Conservation (phyloP, 2,329 filamentous ascomycete species). For the Teratosphaeria gauchensis region DNA sequence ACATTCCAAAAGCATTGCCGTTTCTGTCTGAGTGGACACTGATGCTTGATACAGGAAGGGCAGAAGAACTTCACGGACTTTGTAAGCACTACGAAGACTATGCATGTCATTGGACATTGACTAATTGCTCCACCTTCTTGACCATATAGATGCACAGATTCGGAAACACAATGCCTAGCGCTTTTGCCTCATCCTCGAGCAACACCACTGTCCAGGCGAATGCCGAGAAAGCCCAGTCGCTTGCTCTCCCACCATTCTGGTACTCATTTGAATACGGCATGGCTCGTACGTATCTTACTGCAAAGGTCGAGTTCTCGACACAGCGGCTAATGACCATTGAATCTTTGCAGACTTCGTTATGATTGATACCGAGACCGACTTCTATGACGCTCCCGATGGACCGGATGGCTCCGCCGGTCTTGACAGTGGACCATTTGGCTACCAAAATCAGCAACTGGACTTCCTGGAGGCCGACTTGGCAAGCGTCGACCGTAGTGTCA, state of each 20-base stretch:
- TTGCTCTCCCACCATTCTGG: conserved; percentile 48
- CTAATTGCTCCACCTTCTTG: conserved; percentile 23
- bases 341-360: conserved; percentile 34
- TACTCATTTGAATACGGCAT: conserved; percentile 53
- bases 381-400: conserved; percentile 40
- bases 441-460: conserved; percentile 40
- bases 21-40: not conserved
- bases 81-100: not conserved
- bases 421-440: conserved; percentile 43
- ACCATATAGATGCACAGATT: conserved; percentile 42
- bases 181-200: conserved; percentile 42
- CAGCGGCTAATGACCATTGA: not conserved
- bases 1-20: not conserved
- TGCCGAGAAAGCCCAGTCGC: conserved; percentile 36
- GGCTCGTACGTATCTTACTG: conserved; percentile 23
- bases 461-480: conserved; percentile 48
- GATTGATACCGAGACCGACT: conserved; percentile 51
- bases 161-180: conserved; percentile 41
- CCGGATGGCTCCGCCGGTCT: conserved; percentile 33
- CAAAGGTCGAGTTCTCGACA: not conserved
- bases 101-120: not conserved
- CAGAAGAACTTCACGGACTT: not conserved
- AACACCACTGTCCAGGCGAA: conserved; percentile 32
- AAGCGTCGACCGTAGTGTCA: conserved; percentile 46
- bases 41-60: not conserved